These are phyloP conservation scores for Lodderomyces oxycetoniae DNA, from an alignment of 1,139 yeast species.

Conservation along the genomic window DNA sequence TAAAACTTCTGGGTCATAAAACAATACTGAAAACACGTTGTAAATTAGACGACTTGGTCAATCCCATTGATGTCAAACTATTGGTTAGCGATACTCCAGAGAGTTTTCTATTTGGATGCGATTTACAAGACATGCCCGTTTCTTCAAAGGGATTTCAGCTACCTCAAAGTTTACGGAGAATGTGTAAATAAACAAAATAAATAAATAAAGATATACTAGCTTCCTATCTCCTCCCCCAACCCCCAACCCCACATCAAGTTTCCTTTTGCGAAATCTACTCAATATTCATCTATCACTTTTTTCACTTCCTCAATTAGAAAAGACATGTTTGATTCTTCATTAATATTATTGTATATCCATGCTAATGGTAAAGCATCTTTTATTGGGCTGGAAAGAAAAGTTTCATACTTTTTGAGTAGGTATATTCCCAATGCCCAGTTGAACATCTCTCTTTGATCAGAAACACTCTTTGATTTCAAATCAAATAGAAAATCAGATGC, in stretches of 20 bases:
- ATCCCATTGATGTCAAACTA: background rate
- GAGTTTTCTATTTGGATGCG: slow-evolving; percentile 8
- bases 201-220: no score
- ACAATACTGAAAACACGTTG: background rate
- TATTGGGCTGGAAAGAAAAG: no score
- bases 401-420: no score
- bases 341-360: no score
- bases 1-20: background rate
- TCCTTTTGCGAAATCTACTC: no score
- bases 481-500: slow-evolving; percentile 33
- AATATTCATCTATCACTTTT: no score
- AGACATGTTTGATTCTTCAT: no score
- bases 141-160: slow-evolving; percentile 11
- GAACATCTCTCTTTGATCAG: background rate
- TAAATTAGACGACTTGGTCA: slow-evolving; percentile 9
- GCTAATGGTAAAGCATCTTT: no score
- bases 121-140: slow-evolving; percentile 9
- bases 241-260: no score
- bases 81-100: background rate
- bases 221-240: no score
- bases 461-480: background rate
- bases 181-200: no score
- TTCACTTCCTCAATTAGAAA: no score
- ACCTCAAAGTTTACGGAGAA: slow-evolving; percentile 9
- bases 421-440: slow-evolving; percentile 5